Evolutionary conservation across 495 filamentous ascomycete genomes (phyloP).

Genomic region (Pyronema domesticum): DNA sequence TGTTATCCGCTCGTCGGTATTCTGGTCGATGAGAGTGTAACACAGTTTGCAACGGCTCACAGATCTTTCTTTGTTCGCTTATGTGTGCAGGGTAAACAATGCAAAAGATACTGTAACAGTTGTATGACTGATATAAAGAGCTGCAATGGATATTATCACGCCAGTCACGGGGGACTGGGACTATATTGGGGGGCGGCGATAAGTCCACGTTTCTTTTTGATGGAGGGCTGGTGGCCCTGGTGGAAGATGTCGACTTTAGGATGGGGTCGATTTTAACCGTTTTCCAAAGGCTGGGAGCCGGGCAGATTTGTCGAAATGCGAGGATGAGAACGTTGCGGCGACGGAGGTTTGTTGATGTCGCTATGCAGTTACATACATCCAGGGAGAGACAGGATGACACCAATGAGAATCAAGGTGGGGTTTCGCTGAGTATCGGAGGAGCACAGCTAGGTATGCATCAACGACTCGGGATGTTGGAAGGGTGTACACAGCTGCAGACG

Average conservation of each 20-base stretch:
- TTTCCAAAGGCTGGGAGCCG: not conserved
- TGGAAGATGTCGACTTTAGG: not conserved
- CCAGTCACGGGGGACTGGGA: too few species aligned
- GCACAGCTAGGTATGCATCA: slow-evolving; percentile 1
- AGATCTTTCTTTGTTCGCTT: not conserved
- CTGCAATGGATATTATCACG: too few species aligned
- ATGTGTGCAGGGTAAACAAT: too few species aligned
- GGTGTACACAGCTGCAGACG: not conserved
- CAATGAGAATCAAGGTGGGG: slow-evolving; percentile 1
- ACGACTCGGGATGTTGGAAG: not conserved
- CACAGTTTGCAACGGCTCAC: not conserved
- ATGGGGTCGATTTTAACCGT: not conserved
- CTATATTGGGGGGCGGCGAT: not conserved
- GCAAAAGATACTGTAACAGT: not conserved
- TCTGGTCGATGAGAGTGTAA: not conserved
- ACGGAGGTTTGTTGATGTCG: not conserved
- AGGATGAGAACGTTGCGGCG: not conserved
- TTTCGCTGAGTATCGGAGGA: not conserved
- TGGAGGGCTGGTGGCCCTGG: not conserved
- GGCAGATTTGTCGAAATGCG: not conserved
- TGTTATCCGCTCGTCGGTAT: not conserved
- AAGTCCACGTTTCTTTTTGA: not conserved
- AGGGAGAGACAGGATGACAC: slow-evolving; percentile 1
- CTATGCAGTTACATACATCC: not conserved
- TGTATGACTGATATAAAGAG: too few species aligned